These are phyloP conservation scores for Acer negundo DNA, from an alignment of 345 rosid species.

Conservation along the genomic window DNA sequence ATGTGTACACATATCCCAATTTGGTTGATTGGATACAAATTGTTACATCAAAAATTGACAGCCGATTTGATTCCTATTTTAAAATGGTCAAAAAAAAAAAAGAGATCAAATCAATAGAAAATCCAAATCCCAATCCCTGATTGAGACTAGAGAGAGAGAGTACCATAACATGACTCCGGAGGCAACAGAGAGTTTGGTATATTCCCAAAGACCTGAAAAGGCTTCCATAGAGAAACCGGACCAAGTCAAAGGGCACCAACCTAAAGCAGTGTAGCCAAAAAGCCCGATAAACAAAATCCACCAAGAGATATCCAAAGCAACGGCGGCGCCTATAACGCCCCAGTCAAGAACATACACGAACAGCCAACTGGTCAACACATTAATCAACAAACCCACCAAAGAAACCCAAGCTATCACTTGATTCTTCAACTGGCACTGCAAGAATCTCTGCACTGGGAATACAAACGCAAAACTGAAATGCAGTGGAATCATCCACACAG, in stretches of 20 bases:
- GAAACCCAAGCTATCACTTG: constrained; percentile 50
- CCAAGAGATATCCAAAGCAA: constrained; percentile 64
- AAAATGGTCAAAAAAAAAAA: too few species aligned
- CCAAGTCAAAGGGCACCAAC: constrained; percentile 75
- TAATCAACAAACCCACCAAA: constrained; percentile 39
- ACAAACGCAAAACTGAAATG: constrained; percentile 64
- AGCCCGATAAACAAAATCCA: constrained; percentile 54
- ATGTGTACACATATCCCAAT: too few species aligned
- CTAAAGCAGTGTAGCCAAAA: constrained; percentile 31
- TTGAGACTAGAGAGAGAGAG: neutral
- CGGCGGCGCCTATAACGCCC: constrained; percentile 56
- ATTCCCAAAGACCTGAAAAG: constrained; percentile 60
- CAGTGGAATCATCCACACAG: constrained; percentile 60
- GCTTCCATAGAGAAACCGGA: constrained; percentile 61
- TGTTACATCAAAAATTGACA: too few species aligned
- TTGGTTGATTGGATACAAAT: too few species aligned
- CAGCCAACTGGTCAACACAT: constrained; percentile 56
- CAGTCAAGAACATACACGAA: constrained; percentile 46
- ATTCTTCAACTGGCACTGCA: constrained; percentile 67
- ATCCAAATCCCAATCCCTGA: too few species aligned
- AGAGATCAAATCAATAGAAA: too few species aligned
- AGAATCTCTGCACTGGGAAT: constrained; percentile 65
- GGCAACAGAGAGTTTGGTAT: constrained; percentile 62
- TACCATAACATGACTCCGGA: constrained; percentile 86
- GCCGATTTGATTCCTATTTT: too few species aligned